Evolutionary conservation across 2,329 filamentous ascomycete genomes (phyloP).

Genomic region (Grosmannia clavigera): DNA sequence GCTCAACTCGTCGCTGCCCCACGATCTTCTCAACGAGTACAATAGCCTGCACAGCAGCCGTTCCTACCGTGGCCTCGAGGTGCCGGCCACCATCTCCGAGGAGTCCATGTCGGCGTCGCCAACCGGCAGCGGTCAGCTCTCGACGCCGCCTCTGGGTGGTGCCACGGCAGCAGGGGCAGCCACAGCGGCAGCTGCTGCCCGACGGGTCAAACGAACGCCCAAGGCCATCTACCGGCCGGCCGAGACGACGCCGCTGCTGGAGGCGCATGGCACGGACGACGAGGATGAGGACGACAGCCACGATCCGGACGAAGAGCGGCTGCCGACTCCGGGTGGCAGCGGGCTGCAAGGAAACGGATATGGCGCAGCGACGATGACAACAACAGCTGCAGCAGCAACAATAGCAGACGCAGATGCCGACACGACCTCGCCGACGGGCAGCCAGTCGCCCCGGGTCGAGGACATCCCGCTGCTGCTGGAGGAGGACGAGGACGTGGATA

Average conservation of each 20-base stretch:
- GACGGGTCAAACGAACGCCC: conserved; percentile 63
- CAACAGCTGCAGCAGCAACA: background rate
- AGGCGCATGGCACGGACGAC: conserved; percentile 26
- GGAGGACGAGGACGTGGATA: conserved; percentile 61
- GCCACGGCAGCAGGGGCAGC: background rate
- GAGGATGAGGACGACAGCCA: conserved; percentile 28
- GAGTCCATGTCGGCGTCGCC: conserved; percentile 30
- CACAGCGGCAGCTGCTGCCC: conserved; percentile 14
- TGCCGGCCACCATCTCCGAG: conserved; percentile 67
- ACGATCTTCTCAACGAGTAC: conserved; percentile 85
- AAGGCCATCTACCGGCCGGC: conserved; percentile 73
- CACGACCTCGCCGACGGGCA: conserved; percentile 7
- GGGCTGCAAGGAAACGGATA: background rate
- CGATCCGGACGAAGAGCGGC: conserved; percentile 27
- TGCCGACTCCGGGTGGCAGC: conserved; percentile 14
- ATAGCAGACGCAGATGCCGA: background rate
- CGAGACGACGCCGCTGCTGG: conserved; percentile 55
- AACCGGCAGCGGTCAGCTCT: conserved; percentile 14
- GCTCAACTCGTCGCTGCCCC: conserved; percentile 83
- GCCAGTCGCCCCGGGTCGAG: conserved; percentile 24
- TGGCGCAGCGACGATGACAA: background rate
- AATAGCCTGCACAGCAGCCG: conserved; percentile 44
- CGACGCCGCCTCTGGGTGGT: background rate
- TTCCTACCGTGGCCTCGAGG: conserved; percentile 40
- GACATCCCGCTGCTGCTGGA: conserved; percentile 50